Conservation (phyloP, 768 basidiomycete species). For the Lentinus tigrinus region DNA sequence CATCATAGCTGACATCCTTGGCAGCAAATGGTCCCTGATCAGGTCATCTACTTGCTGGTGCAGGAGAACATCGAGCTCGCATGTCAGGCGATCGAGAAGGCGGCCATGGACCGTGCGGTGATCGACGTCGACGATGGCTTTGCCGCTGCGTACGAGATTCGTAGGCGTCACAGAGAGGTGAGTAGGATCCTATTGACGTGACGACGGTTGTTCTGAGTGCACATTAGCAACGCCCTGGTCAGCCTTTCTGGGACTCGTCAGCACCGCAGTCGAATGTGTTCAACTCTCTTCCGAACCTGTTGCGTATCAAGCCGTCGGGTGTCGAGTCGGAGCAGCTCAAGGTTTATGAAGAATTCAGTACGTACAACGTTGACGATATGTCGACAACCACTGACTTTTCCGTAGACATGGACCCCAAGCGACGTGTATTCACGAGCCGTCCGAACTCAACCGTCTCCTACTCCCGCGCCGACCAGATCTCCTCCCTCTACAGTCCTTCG, state of each 20-base stretch:
- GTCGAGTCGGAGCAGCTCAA: slow-evolving; percentile 77
- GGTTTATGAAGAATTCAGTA: slow-evolving; percentile 96
- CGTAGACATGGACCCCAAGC: slow-evolving; percentile 55
- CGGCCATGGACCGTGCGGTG: slow-evolving; percentile 94
- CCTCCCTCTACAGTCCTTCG: slow-evolving; percentile 55
- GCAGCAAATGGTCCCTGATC: slow-evolving; percentile 76
- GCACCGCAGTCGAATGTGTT: slow-evolving; percentile 71
- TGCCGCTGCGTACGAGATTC: slow-evolving; percentile 72
- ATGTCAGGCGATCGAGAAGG: slow-evolving; percentile 92
- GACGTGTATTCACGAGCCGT: slow-evolving; percentile 53
- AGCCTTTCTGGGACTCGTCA: slow-evolving; percentile 88
- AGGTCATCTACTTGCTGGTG: slow-evolving; percentile 75
- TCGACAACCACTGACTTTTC: slow-evolving; percentile 6
- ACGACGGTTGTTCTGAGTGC: not conserved
- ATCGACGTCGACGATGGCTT: slow-evolving; percentile 93
- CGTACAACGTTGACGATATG: slow-evolving; percentile 17
- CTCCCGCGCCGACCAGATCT: slow-evolving; percentile 43
- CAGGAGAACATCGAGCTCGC: slow-evolving; percentile 92
- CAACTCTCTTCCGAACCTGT: slow-evolving; percentile 77
- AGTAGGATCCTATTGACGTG: slow-evolving; percentile 17
- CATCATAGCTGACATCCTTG: not conserved
- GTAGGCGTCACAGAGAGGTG: slow-evolving; percentile 87
- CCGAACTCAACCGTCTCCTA: slow-evolving; percentile 74
- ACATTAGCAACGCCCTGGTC: slow-evolving; percentile 57
- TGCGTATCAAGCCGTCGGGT: slow-evolving; percentile 82